Evolutionary conservation across 73 alveolate species (phyloP), one percentile per base, ranked within the genome.

Genomic region (Blepharisma stoltei): DNA sequence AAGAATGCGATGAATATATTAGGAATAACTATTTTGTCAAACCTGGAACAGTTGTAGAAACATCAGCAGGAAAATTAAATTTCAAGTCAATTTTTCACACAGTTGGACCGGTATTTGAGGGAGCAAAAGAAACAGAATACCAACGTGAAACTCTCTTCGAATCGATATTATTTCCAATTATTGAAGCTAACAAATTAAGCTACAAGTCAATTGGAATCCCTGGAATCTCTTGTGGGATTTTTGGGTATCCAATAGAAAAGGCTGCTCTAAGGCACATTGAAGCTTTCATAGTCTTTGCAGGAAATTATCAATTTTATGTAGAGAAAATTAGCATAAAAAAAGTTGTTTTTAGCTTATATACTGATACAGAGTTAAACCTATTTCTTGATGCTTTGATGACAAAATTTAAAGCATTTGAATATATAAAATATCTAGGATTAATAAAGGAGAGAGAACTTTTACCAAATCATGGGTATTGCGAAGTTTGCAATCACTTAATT

Each of bases 81-180:
- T 78, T 70, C 60, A 70, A 78, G 60, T 32, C 68, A 23, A 45
- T 78, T 14, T 9, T 78, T 71, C 86, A 78, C 48, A 85, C 79
- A 7, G 86, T 70, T 78, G 86, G 86, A 6, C 86, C 86, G 1
- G 68, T 50, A 0, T 65, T 50, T 38, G 18, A 27, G 25, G 76
- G 76, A 52, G 5, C 2, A 14, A 14, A 18, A 14, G 37, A 8
- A 14, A 20, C 73, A 18, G 45, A 60, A 14, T 14, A 60, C 5
- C 47, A 60, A 1, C 14, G 11, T 2, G 46, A 25, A 25, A 25
- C 14, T 18, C 46, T 60, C 18, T 14, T 20, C 14, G 73, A 60
- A 20, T 60, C 48, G 18, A 38, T 60, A 14, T 20, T 20, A 18
- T 14, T 14, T 18, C 2, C 18, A 14, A 60, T 60, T 60, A 60